Evolutionary conservation across 805 yeast species (phyloP), one percentile per base, ranked within the genome.

Genomic region (Kluyveromyces nonfermentans): DNA sequence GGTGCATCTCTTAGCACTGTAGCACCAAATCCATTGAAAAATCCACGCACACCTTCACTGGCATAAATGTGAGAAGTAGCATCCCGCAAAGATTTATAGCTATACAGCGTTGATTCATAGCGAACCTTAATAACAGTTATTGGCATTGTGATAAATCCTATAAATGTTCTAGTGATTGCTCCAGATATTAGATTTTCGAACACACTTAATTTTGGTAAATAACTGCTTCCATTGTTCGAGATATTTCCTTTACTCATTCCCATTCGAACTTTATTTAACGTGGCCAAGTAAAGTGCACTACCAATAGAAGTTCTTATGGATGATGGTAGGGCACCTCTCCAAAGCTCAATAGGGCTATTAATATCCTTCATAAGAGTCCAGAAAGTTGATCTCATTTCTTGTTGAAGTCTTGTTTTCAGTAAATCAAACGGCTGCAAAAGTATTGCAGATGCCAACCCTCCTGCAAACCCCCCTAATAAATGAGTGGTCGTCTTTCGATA

Each of bases 251-350:
- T 57, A 4, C 82, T 74, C 37, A 80, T 51, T 37, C 70, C 60
- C 1, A 72, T 68, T 46, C 97, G 69, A 44, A 80, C 67, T 5
- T 72, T 52, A 46, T 87, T 83, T 43, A 93, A 65, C 14, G 82
- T 71, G 0, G 96, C 74, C 42, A 93, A 71, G 56, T 93, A 93
- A 30, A 93, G 64, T 0, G 93, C 96, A 35, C 94, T 83, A 0
- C 98, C 98, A 10, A 86, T 69, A 0, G 96, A 86, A 0, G 96
- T 90, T 47, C 98, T 71, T 20, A 90, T 54, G 0, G 94, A 88
- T 17, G 96, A 85, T 0, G 98, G 96, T 33, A 88, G 55, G 0
- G 96, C 90, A 0, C 98, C 98, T 44, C 96, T 73, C 98, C 98
- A 93, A 33, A 89, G 68, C 41, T 80, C 72, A 19, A 50, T 42